These are phyloP conservation scores for Pyrus communis DNA, from an alignment of 306 rosid genomes.

Conservation along the genomic window DNA sequence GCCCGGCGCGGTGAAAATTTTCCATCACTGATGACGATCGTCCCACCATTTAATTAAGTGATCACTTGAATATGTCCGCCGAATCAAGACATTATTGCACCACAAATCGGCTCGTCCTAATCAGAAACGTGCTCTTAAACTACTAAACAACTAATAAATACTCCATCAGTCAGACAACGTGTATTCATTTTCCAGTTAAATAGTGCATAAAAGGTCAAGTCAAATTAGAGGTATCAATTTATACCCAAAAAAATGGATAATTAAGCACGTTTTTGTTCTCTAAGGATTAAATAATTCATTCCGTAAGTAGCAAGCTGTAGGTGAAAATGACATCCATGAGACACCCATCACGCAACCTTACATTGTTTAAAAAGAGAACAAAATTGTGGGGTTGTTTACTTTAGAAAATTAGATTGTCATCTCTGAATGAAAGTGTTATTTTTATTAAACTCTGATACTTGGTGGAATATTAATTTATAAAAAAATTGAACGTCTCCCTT, in stretches of 20 bases:
- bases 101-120: background rate
- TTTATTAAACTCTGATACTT: no score
- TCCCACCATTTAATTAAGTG: background rate
- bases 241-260: background rate
- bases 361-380: background rate
- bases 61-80: background rate
- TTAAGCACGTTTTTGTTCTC: constrained; percentile 17
- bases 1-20: background rate
- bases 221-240: background rate
- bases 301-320: background rate
- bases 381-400: background rate
- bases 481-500: no score
- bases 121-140: background rate
- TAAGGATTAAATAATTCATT: background rate
- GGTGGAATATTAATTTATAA: no score
- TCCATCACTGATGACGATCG: constrained; percentile 14
- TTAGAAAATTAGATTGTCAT: background rate
- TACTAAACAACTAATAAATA: background rate
- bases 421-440: no score
- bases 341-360: background rate
- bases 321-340: background rate
- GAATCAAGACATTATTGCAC: background rate
- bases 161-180: background rate
- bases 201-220: background rate
- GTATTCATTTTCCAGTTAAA: background rate